These are phyloP conservation scores for Elsinoe perseae DNA, from an alignment of 2,329 filamentous ascomycete species.

Conservation along the genomic window DNA sequence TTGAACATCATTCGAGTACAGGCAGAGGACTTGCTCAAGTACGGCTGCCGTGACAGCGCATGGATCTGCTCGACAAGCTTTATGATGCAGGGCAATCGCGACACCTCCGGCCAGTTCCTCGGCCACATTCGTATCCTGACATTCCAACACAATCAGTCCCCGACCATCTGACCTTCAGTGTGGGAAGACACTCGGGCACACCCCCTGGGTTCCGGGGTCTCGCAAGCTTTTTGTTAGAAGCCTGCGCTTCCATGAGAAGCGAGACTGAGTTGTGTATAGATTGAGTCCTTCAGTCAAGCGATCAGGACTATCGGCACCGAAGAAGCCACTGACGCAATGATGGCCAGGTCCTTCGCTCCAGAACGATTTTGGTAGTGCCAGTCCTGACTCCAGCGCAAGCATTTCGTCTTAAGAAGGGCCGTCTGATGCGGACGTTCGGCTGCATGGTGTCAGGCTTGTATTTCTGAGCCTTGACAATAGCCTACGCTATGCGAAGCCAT, in stretches of 20 bases:
- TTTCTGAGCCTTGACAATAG: no score
- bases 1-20: constrained; percentile 20
- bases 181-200: background rate
- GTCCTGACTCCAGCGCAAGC: background rate
- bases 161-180: background rate
- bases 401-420: background rate
- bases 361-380: background rate
- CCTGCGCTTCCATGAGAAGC: background rate
- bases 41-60: constrained; percentile 18
- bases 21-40: constrained; percentile 18
- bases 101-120: background rate
- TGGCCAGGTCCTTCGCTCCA: background rate
- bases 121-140: background rate
- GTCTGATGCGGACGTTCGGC: background rate
- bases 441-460: background rate
- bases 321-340: background rate
- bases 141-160: background rate
- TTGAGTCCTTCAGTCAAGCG: background rate
- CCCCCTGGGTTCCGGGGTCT: background rate
- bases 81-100: background rate
- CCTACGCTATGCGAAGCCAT: background rate
- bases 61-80: constrained; percentile 5
- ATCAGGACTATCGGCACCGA: background rate
- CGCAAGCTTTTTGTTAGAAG: background rate
- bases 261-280: background rate